Conservation (phyloP, 495 filamentous ascomycete species). For the Cryomyces minteri region DNA sequence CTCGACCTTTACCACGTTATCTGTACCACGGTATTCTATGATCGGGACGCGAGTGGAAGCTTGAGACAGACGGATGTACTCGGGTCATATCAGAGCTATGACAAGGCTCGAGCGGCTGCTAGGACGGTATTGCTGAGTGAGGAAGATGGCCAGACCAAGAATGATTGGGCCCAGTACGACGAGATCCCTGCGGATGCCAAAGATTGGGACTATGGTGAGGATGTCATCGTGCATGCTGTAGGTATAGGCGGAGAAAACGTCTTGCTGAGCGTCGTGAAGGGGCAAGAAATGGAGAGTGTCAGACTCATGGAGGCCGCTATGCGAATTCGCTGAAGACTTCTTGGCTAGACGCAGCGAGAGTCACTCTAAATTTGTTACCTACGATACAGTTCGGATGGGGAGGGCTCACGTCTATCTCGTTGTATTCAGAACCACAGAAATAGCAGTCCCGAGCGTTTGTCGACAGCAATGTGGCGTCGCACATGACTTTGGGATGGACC, state of each 20-base stretch:
- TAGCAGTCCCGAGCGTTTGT: too few relatives aligned
- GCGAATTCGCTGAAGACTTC: too few relatives aligned
- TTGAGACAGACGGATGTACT: constrained; percentile 1
- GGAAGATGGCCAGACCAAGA: constrained; percentile 3
- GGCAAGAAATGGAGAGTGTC: too few relatives aligned
- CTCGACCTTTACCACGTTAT: constrained; percentile 5
- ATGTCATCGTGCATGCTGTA: constrained; percentile 5
- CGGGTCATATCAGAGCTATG: not conserved
- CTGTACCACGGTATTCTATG: constrained; percentile 6
- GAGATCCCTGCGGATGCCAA: constrained; percentile 1
- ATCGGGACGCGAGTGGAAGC: constrained; percentile 3
- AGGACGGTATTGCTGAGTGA: constrained; percentile 1
- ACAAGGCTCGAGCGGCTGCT: constrained; percentile 1
- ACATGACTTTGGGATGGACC: too few relatives aligned
- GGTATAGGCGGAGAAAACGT: not conserved
- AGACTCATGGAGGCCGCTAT: too few relatives aligned
- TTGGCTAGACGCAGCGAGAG: too few relatives aligned
- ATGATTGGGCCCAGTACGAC: constrained; percentile 4
- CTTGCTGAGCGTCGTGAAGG: too few relatives aligned
- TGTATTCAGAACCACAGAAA: too few relatives aligned
- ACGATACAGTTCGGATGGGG: too few relatives aligned
- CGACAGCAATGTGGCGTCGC: too few relatives aligned
- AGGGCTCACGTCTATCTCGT: too few relatives aligned
- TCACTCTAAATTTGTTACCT: too few relatives aligned
- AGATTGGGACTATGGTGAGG: constrained; percentile 1